Percentiles rank a stretch among this genome's conserved stretches.
These are phyloP conservation scores for Saturnispora bothae DNA, from an alignment of 805 yeast genomes.

Conservation along the genomic window DNA sequence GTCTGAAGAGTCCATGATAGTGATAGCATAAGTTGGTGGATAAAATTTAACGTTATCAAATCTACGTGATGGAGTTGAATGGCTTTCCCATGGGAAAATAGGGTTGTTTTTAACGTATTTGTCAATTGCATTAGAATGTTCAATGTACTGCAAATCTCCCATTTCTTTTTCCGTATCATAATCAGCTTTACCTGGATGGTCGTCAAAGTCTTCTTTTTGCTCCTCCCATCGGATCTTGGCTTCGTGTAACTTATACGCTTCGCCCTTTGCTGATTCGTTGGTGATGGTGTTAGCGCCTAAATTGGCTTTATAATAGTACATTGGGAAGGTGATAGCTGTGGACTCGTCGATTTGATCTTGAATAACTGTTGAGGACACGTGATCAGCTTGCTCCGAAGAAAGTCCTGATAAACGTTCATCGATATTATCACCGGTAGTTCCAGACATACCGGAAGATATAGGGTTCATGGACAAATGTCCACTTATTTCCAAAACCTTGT, in stretches of 20 bases:
- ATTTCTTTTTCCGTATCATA: background rate
- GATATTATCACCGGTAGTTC: background rate
- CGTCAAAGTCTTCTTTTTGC: background rate
- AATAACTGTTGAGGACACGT: background rate
- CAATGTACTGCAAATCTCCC: too few relatives aligned
- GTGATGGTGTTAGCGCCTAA: constrained; percentile 4
- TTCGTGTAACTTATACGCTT: constrained; percentile 25
- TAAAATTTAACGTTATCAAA: constrained; percentile 13
- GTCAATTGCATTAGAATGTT: constrained; percentile 14
- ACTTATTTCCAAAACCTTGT: constrained; percentile 16
- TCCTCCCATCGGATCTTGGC: constrained; percentile 12
- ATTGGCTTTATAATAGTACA: constrained; percentile 17
- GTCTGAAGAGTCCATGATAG: constrained; percentile 6
- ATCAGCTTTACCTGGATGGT: background rate
- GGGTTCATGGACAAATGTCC: constrained; percentile 16
- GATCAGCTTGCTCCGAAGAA: background rate
- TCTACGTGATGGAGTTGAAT: constrained; percentile 13
- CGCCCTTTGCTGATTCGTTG: constrained; percentile 21
- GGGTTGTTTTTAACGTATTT: constrained; percentile 22
- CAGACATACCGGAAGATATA: background rate
- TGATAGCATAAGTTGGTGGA: constrained; percentile 13
- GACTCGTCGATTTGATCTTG: background rate
- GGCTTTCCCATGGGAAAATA: constrained; percentile 30
- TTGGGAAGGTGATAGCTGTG: constrained; percentile 16
- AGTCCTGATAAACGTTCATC: background rate